Percentiles rank a stretch among this genome's conserved stretches.
phyloP scores from a whole-genome alignment of 129 eudicot species.

The Flaveria linearis region DNA sequence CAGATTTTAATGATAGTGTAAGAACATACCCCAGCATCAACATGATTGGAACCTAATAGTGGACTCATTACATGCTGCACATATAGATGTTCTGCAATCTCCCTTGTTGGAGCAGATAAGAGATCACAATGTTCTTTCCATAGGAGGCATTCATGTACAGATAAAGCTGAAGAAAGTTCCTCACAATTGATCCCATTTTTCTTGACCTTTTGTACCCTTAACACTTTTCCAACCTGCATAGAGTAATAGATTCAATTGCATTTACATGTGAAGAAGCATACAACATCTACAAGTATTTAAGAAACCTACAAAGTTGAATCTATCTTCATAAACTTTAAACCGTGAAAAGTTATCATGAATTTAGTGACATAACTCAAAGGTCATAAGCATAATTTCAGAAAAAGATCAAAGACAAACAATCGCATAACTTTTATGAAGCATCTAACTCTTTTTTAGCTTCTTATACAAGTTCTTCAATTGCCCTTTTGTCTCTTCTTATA shows the following conservation, averaged over 20 bases:
- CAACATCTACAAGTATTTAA: background rate
- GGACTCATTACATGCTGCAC: slow-evolving; percentile 76
- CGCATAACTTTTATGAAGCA: no score
- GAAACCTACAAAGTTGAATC: background rate
- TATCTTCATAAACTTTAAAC: background rate
- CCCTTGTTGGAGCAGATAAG: slow-evolving; percentile 63
- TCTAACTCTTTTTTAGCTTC: background rate
- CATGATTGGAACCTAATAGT: slow-evolving; percentile 71
- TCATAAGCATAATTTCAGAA: no score
- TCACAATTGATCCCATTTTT: slow-evolving; percentile 48
- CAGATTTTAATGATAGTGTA: slow-evolving; percentile 13
- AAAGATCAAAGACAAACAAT: no score
- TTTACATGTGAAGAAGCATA: slow-evolving; percentile 1
- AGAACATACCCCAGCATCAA: slow-evolving; percentile 88
- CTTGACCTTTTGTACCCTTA: slow-evolving; percentile 69
- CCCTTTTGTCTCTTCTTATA: background rate
- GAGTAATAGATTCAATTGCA: slow-evolving; percentile 7
- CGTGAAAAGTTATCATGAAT: background rate
- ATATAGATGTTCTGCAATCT: slow-evolving; percentile 66
- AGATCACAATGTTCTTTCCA: slow-evolving; percentile 69
- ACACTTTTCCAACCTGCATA: slow-evolving; percentile 79
- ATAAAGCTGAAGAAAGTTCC: slow-evolving; percentile 53
- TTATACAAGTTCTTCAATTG: background rate
- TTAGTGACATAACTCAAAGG: background rate
- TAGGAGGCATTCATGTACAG: slow-evolving; percentile 58